Conservation (phyloP, 768 basidiomycete species). For the Roridomyces roridus region DNA sequence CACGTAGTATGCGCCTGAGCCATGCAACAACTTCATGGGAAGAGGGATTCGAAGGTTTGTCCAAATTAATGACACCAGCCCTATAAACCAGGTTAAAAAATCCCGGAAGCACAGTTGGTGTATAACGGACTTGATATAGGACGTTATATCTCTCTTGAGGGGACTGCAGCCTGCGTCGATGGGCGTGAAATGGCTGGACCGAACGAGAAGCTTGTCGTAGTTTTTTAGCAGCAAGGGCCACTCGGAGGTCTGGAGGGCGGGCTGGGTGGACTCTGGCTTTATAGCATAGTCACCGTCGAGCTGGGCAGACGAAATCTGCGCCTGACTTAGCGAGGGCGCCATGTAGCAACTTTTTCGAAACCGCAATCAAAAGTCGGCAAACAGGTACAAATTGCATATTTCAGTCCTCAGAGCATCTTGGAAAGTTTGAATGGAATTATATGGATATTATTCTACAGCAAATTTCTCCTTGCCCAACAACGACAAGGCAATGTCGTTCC, state of each 20-base stretch:
- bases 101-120: slow-evolving; percentile 3
- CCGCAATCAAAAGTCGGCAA: slow-evolving; percentile 11
- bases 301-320: slow-evolving; percentile 78
- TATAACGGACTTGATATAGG: slow-evolving; percentile 83
- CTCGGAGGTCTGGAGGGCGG: slow-evolving; percentile 90
- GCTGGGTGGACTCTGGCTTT: slow-evolving; percentile 76
- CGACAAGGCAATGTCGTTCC: slow-evolving; percentile 76
- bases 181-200: slow-evolving; percentile 97
- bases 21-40: slow-evolving; percentile 99
- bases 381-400: slow-evolving; percentile 5
- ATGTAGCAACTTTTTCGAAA: slow-evolving; percentile 32
- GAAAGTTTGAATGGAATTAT: not conserved
- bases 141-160: slow-evolving; percentile 89
- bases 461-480: slow-evolving; percentile 62
- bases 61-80: slow-evolving; percentile 98
- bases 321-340: slow-evolving; percentile 61
- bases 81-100: slow-evolving; percentile 44
- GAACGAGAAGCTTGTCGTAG: slow-evolving; percentile 94
- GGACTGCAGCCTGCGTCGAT: slow-evolving; percentile 95
- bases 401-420: not conserved
- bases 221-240: slow-evolving; percentile 99
- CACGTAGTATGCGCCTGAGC: slow-evolving; percentile 94
- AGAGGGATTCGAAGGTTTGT: slow-evolving; percentile 99
- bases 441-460: slow-evolving; percentile 29
- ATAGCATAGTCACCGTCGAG: slow-evolving; percentile 79